phyloP scores from a whole-genome alignment of 1,284 basidiomycete species.

The Ceratobasidium sp. region DNA sequence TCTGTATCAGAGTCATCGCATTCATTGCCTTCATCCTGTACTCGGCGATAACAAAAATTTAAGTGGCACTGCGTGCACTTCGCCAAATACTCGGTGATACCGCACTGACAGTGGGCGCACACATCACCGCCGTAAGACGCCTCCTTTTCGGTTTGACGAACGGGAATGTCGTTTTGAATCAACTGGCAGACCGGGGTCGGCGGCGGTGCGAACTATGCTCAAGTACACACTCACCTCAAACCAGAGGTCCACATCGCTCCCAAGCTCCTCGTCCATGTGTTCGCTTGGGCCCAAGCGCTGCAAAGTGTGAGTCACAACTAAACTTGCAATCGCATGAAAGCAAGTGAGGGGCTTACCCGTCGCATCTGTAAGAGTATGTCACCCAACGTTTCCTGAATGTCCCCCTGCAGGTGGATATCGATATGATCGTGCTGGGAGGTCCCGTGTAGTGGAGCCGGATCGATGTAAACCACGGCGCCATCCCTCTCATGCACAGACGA shows the following conservation, averaged over 20 bases:
- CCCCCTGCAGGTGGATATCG: constrained; percentile 3
- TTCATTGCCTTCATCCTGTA: constrained; percentile 1
- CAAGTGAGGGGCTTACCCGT: neutral
- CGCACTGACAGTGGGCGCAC: neutral
- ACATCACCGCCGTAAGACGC: neutral
- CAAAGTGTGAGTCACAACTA: too few species aligned
- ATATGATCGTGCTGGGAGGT: constrained; percentile 1
- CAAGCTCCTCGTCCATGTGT: neutral
- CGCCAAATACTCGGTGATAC: constrained; percentile 9
- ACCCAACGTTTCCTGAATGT: neutral
- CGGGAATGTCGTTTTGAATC: neutral
- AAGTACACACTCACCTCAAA: constrained; percentile 3
- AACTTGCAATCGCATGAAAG: too few species aligned
- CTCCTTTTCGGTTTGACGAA: neutral
- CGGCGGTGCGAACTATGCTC: neutral
- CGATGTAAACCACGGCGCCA: constrained; percentile 17
- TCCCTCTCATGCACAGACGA: neutral
- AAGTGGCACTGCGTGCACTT: neutral
- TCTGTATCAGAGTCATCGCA: neutral
- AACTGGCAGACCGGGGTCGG: neutral
- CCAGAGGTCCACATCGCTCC: constrained; percentile 16
- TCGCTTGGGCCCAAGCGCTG: too few species aligned
- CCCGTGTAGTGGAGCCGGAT: neutral
- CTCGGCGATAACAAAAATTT: neutral
- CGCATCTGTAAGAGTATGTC: neutral